These are phyloP conservation scores for Umbilicaria muhlenbergii DNA, from an alignment of 495 filamentous ascomycete genomes.

Conservation along the genomic window DNA sequence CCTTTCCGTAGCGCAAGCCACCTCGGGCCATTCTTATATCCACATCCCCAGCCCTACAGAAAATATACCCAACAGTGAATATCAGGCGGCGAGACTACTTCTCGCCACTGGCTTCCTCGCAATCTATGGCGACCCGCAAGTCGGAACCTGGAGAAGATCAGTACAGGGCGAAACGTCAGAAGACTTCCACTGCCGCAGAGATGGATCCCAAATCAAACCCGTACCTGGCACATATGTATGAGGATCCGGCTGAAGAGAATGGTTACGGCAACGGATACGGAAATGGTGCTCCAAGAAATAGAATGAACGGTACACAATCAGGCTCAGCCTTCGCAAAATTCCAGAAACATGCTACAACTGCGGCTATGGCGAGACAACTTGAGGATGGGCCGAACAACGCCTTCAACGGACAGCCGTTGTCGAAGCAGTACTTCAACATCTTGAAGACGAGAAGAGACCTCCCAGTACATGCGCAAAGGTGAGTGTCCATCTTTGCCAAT, in stretches of 20 bases:
- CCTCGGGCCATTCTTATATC: too few species aligned
- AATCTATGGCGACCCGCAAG: conserved; percentile 27
- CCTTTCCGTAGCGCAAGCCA: too few species aligned
- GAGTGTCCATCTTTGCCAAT: conserved; percentile 10
- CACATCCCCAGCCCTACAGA: too few species aligned
- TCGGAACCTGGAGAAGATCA: conserved; percentile 11
- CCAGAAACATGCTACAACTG: conserved; percentile 67
- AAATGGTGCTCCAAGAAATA: conserved; percentile 8
- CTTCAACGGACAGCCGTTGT: conserved; percentile 62
- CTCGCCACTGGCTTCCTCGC: too few species aligned
- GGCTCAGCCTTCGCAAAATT: conserved; percentile 44
- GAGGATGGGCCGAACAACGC: conserved; percentile 79
- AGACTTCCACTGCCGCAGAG: conserved; percentile 19
- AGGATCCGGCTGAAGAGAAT: conserved; percentile 22
- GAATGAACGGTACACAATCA: conserved; percentile 15
- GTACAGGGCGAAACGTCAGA: background rate
- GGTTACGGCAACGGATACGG: conserved; percentile 28
- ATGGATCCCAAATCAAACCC: conserved; percentile 52
- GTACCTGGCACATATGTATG: conserved; percentile 83
- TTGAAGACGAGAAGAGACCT: conserved; percentile 68
- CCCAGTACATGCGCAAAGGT: conserved; percentile 83
- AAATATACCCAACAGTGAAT: too few species aligned
- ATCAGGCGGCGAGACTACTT: too few species aligned
- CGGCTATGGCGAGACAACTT: conserved; percentile 49
- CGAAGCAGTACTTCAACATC: conserved; percentile 76